phyloP scores from a whole-genome alignment of 805 yeast species.

The Candida xyloterini region DNA sequence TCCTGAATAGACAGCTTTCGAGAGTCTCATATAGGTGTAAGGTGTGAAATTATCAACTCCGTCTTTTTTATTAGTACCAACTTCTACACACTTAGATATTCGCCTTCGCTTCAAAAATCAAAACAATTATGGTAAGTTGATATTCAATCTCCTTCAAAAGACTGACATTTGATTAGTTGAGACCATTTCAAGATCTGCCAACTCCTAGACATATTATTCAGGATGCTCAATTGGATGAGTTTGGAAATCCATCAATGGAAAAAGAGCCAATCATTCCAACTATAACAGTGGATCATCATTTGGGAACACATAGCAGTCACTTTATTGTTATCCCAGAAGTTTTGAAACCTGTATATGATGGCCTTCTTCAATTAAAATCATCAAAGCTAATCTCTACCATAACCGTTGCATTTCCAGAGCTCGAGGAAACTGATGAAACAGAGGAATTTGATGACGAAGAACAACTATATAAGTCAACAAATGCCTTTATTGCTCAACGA shows the following conservation, averaged over 20 bases:
- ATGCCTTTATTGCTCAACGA: conserved; percentile 26
- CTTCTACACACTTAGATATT: neutral
- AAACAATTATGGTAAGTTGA: conserved; percentile 1
- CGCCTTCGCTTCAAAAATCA: neutral
- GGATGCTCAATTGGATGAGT: conserved; percentile 32
- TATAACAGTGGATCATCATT: conserved; percentile 24
- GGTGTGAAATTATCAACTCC: too few species aligned
- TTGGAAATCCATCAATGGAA: conserved; percentile 16
- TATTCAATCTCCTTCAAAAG: neutral
- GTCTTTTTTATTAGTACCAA: too few species aligned
- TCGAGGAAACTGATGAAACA: conserved; percentile 11
- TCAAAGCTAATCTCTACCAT: conserved; percentile 17
- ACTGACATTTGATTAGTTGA: conserved; percentile 32
- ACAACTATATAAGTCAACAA: conserved; percentile 41
- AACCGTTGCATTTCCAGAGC: conserved; percentile 12
- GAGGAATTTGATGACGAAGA: conserved; percentile 45
- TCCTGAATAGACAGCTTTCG: too few species aligned
- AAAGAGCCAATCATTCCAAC: conserved; percentile 28
- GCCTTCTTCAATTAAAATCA: conserved; percentile 13
- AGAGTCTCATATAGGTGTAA: too few species aligned
- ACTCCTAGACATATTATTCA: conserved; percentile 47
- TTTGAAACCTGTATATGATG: conserved; percentile 23
- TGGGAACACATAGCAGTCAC: conserved; percentile 19
- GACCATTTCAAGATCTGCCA: conserved; percentile 46
- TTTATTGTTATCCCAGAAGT: conserved; percentile 34